These are phyloP conservation scores for Microdochium bolleyi DNA, from an alignment of 2,329 filamentous ascomycete genomes.

Conservation along the genomic window DNA sequence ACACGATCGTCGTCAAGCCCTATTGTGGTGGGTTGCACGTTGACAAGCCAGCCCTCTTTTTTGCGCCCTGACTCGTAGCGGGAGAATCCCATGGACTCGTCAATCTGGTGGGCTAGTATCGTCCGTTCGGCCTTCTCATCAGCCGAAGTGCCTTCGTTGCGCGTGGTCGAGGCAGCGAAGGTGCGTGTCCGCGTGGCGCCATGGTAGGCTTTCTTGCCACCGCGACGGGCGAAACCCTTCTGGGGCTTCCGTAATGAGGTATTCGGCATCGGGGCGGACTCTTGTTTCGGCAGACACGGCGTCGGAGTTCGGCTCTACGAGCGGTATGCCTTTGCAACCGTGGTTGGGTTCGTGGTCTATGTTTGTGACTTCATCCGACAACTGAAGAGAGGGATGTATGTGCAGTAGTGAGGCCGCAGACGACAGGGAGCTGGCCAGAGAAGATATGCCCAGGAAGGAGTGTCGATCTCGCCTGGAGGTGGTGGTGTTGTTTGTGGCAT, in stretches of 20 bases:
- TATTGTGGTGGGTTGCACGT: slow-evolving; percentile 83
- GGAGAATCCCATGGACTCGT: slow-evolving; percentile 90
- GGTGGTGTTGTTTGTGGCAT: not conserved
- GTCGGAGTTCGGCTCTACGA: not conserved
- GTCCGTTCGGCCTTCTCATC: slow-evolving; percentile 89
- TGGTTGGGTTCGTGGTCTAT: no score
- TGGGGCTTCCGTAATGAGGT: slow-evolving; percentile 51
- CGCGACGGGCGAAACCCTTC: slow-evolving; percentile 62
- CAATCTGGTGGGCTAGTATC: slow-evolving; percentile 77
- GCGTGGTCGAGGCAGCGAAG: slow-evolving; percentile 67
- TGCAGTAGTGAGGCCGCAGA: no score
- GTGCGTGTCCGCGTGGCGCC: slow-evolving; percentile 56
- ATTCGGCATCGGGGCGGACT: slow-evolving; percentile 44
- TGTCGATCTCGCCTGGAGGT: not conserved
- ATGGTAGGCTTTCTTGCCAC: slow-evolving; percentile 61
- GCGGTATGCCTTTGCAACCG: no score
- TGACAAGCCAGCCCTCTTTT: slow-evolving; percentile 87
- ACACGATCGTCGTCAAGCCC: slow-evolving; percentile 66
- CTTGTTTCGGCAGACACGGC: not conserved
- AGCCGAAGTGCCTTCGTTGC: slow-evolving; percentile 78
- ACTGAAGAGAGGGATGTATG: no score
- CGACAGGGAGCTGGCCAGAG: no score
- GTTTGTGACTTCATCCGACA: no score
- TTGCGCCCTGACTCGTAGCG: slow-evolving; percentile 80
- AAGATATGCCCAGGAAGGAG: not conserved